Conservation (phyloP, 805 yeast genomes). For the Barnettozyma sucrosica region DNA sequence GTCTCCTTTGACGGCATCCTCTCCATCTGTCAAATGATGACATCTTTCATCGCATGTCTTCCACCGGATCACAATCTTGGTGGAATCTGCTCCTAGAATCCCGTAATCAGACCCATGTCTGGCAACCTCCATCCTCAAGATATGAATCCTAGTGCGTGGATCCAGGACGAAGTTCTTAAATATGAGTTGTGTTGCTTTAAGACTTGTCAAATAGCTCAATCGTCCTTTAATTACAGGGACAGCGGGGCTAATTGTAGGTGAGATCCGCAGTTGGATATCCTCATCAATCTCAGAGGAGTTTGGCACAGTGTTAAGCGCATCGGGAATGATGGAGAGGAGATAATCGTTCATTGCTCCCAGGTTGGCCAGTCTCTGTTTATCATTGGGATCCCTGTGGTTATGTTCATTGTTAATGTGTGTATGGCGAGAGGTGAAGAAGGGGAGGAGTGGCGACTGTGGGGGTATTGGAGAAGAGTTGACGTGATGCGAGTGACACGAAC, state of each 20-base stretch:
- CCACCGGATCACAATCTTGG: constrained; percentile 52
- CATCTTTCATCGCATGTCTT: constrained; percentile 50
- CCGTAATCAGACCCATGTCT: constrained; percentile 9
- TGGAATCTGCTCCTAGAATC: constrained; percentile 23
- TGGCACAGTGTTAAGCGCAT: constrained; percentile 39
- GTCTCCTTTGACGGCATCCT: not conserved
- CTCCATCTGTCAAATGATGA: constrained; percentile 32
- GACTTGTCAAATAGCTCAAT: constrained; percentile 47
- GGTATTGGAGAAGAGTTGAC: not conserved
- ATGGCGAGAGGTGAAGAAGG: constrained; percentile 4
- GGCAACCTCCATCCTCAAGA: constrained; percentile 24
- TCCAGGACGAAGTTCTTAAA: constrained; percentile 49
- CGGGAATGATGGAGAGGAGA: constrained; percentile 44
- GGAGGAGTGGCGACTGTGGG: not conserved
- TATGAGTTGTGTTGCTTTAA: constrained; percentile 50
- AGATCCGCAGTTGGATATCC: constrained; percentile 44
- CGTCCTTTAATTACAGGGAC: constrained; percentile 53
- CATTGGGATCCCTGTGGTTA: not conserved
- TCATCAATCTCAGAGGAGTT: constrained; percentile 39
- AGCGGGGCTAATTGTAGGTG: constrained; percentile 46
- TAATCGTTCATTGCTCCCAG: constrained; percentile 47
- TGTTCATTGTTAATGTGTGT: not conserved
- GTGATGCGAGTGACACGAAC: not conserved
- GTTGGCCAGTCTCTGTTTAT: constrained; percentile 31
- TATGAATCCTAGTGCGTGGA: constrained; percentile 47